These are phyloP conservation scores for Mimosa pudica DNA, from an alignment of 306 rosid species.

Conservation along the genomic window DNA sequence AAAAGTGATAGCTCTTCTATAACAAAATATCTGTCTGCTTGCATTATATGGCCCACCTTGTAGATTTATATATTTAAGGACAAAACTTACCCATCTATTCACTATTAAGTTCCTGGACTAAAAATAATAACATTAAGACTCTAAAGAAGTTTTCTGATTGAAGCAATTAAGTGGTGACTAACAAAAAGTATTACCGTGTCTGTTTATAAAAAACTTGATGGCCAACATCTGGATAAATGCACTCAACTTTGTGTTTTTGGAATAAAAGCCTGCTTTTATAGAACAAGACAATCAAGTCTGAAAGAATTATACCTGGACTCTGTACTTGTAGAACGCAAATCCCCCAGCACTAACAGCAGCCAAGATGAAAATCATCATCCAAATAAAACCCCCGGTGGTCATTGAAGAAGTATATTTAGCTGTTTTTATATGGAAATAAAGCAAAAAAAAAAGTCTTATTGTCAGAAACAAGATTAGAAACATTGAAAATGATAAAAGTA, in stretches of 20 bases:
- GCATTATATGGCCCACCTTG: not conserved
- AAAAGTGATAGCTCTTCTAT: not conserved
- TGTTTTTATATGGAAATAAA: slow-evolving; percentile 24
- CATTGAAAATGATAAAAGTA: not conserved
- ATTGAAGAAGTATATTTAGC: slow-evolving; percentile 43
- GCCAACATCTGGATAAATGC: not conserved
- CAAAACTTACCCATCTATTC: not conserved
- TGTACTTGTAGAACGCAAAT: slow-evolving; percentile 90
- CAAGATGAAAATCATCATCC: slow-evolving; percentile 63
- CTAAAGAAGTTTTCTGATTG: not conserved
- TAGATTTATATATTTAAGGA: not conserved
- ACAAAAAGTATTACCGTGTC: not conserved
- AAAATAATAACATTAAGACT: not conserved
- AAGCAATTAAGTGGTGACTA: not conserved
- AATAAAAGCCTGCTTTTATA: slow-evolving; percentile 2
- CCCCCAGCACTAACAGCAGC: slow-evolving; percentile 68
- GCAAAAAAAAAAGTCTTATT: not conserved
- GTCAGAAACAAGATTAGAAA: not conserved
- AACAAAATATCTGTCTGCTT: not conserved
- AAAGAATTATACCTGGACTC: slow-evolving; percentile 70
- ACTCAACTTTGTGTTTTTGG: not conserved
- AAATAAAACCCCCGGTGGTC: slow-evolving; percentile 56
- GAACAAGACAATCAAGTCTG: slow-evolving; percentile 24
- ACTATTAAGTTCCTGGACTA: not conserved
- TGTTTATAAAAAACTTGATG: not conserved